A percentile compares a stretch with the other conserved stretches of the same genome.
These are phyloP conservation scores for Coemansia aciculifera DNA, from an alignment of 192 early-diverging fungal species.

Conservation along the genomic window DNA sequence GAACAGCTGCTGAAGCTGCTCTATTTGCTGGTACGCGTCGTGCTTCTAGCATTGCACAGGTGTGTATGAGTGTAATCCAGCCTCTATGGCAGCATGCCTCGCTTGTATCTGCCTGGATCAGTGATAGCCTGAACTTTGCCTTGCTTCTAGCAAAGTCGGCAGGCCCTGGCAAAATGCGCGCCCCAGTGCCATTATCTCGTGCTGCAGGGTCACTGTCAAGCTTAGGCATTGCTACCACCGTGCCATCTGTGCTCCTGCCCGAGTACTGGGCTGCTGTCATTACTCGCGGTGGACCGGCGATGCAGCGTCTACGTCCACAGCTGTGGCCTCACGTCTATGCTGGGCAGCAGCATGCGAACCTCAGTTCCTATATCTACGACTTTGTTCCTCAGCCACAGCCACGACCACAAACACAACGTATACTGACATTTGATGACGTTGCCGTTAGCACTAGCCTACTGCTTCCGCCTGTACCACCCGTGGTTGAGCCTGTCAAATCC, in stretches of 20 bases:
- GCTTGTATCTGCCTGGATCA: neutral
- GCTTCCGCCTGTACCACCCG: neutral
- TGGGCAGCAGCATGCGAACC: neutral
- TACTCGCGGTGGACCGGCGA: conserved; percentile 20
- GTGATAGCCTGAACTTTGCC: neutral
- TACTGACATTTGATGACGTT: neutral
- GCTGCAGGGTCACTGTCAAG: neutral
- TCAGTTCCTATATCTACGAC: conserved; percentile 6
- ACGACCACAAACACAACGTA: conserved; percentile 13
- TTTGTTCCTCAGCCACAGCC: conserved; percentile 15
- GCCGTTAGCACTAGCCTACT: neutral
- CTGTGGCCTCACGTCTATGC: conserved; percentile 37
- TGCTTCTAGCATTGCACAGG: neutral
- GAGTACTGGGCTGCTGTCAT: conserved; percentile 35
- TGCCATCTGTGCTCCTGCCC: conserved; percentile 33
- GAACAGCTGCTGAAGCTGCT: neutral
- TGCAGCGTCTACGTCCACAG: conserved; percentile 49
- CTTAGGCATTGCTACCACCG: conserved; percentile 15
- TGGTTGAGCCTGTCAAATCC: neutral
- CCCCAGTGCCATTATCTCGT: neutral
- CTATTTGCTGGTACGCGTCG: neutral
- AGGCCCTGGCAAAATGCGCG: conserved; percentile 1
- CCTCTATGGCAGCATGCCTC: conserved; percentile 10
- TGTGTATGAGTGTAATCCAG: neutral
- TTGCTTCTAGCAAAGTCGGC: conserved; percentile 3